Evolutionary conservation across 768 basidiomycete species (phyloP), one percentile per base, ranked within the genome.

Genomic region (Lyophyllum decastes): DNA sequence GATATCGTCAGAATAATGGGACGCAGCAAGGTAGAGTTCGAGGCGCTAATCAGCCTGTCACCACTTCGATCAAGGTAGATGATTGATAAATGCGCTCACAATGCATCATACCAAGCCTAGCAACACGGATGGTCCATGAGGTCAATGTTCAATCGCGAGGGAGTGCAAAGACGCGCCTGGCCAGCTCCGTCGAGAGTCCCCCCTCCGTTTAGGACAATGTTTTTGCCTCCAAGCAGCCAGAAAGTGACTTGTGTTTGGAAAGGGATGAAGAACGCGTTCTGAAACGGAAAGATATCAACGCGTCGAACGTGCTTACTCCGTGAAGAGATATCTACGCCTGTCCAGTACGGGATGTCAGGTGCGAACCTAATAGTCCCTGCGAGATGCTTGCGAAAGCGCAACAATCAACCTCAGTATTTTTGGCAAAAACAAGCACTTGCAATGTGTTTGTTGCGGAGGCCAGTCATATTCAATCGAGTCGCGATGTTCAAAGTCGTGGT

Each of bases 121-220:
- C 21, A 17, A 33, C 40, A 26, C n/a, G n/a, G n/a, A n/a, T n/a
- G n/a, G 30, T 30, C 30, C 5, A 30, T 30, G 45, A 24, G 21
- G 40, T 10, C 17, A 40, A 43, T 27, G 27, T 38, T 21, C 10
- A 45, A 14, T 24, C 21, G 1, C 8, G 12, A 12, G 14, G 44
- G 2, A 45, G 12, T 8, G 6, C 0, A 48, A 3, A 52, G 44
- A 51, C 78, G 52, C 59, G 82, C 82, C 71, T 88, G 86, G 11
- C 87, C 87, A 30, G 80, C 77, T 17, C 86, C 87, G 64, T 87
- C 85, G 17, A 89, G 73, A 2, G 83, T 85, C 11, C 87, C 87
- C 34, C 86, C 85, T 7, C 87, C 86, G 54, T 81, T 78, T 21
- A 84, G 63, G 8, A 70, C 30, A 40, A 83, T 72, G 56, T 82